Base-by-base conservation (phyloP, 305 asterid species). In the Fraxinus latifolia region DNA sequence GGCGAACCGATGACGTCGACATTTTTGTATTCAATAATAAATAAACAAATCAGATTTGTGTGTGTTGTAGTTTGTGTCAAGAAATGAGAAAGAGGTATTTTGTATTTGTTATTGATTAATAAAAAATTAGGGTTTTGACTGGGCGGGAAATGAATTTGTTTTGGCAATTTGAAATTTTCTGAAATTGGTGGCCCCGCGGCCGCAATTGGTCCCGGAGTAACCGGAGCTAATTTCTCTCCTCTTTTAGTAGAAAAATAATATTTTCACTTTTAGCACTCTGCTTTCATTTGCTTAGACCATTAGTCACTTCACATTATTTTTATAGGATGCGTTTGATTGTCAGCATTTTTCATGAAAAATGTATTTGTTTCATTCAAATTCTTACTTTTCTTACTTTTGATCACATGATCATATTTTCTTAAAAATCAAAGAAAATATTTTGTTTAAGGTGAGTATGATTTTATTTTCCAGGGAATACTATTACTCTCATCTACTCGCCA, bases 1-100 rank as follows among this genome's bases (percentile, higher is more conserved):
- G 92, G 86, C 98, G 93, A 23, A 82, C 89, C 2, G 96, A 86
- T 42, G 97, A 76, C 25, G 90, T 34, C 47, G 95, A 90, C 93
- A 90, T 93, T 37, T 5, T 55, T 37, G 17, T 9, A 34, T 31
- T 70, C 21, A 11, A 9, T 14, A 29, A 23, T 70, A 14, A 70
- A 70, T 29, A 27, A 29, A 29, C 17, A 70, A 70, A 65, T 25
- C 73, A 23, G 73, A 27, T 25, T 23, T 65, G 72, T 3, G 34
- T 25, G n/a, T 19, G 71, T 62, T 21, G 34, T 27, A 17, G 25
- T 53, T 12, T 21, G 73, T 23, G 33, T 65, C 73, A 65, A 65
- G 73, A 65, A 23, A 65, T 23, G 73, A 34, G 19, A 68, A 19
- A 68, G 19, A 14, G 74, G 37, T 34, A 12, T 12, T 70, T 31